Evolutionary conservation across 352 stramenopile species (phyloP).

Genomic region (Hyaloperonospora brassicae): DNA sequence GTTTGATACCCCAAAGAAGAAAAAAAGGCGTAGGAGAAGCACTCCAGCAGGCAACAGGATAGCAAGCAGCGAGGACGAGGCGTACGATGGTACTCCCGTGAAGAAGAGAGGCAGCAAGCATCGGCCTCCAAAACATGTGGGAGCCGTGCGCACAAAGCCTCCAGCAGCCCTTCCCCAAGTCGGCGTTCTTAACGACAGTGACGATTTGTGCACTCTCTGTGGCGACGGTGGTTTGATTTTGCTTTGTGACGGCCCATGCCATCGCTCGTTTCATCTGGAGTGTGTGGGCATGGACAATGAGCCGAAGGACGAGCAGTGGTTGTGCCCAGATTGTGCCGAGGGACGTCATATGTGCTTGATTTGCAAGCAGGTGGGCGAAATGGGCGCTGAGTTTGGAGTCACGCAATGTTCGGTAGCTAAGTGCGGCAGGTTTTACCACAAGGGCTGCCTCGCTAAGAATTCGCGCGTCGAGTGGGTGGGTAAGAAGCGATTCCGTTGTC

Average conservation of each 20-base stretch:
- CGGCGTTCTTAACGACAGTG: conserved; percentile 73
- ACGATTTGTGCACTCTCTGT: conserved; percentile 88
- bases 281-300: conserved; percentile 84
- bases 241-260: conserved; percentile 87
- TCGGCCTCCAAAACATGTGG: conserved; percentile 31
- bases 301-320: conserved; percentile 81
- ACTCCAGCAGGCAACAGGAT: conserved; percentile 20
- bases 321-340: conserved; percentile 84
- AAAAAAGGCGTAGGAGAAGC: conserved; percentile 30
- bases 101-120: conserved; percentile 30
- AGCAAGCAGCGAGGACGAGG: conserved; percentile 32
- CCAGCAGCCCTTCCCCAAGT: conserved; percentile 33
- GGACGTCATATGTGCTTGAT: conserved; percentile 89
- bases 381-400: conserved; percentile 85
- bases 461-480: conserved; percentile 79
- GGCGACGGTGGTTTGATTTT: conserved; percentile 88
- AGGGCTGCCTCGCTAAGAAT: conserved; percentile 71
- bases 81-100: conserved; percentile 28
- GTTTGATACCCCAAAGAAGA: conserved; percentile 38
- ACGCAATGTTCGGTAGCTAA: conserved; percentile 87
- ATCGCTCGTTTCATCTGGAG: conserved; percentile 89
- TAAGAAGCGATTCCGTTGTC: conserved; percentile 85
- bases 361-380: conserved; percentile 87
- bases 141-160: conserved; percentile 4
- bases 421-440: conserved; percentile 91